phyloP scores from a whole-genome alignment of 2,329 filamentous ascomycete genomes.

The Colletotrichum agaves region DNA sequence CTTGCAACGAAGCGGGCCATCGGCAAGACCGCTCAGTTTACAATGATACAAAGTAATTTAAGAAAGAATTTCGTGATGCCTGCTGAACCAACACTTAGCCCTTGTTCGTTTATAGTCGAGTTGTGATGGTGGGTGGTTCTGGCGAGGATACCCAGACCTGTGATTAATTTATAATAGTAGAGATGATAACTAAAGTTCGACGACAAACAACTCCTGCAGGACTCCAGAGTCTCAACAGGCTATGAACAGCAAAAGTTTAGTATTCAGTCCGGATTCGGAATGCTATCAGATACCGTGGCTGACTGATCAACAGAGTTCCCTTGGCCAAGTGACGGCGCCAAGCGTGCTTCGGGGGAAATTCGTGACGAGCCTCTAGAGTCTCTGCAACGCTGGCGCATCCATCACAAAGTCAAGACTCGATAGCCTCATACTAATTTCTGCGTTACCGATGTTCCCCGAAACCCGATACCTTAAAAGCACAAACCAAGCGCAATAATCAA shows the following conservation, averaged over 20 bases:
- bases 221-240: no score
- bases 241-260: no score
- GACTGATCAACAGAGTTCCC: background rate
- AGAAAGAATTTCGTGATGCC: no score
- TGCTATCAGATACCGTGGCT: background rate
- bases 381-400: background rate
- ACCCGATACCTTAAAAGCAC: background rate
- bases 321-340: slow-evolving; percentile 2
- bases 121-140: background rate
- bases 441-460: background rate
- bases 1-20: no score
- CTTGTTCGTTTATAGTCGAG: background rate
- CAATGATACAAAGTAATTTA: no score
- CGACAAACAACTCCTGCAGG: background rate
- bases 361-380: background rate
- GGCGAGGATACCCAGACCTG: background rate
- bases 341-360: background rate
- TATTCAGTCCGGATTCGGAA: background rate
- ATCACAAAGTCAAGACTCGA: background rate
- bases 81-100: background rate
- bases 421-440: background rate
- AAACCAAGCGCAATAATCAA: no score
- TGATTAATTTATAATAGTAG: background rate
- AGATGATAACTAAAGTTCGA: background rate
- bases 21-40: no score